These are phyloP conservation scores for Oryza glumipatula DNA, from an alignment of 176 grass and related monocot species.

Conservation along the genomic window DNA sequence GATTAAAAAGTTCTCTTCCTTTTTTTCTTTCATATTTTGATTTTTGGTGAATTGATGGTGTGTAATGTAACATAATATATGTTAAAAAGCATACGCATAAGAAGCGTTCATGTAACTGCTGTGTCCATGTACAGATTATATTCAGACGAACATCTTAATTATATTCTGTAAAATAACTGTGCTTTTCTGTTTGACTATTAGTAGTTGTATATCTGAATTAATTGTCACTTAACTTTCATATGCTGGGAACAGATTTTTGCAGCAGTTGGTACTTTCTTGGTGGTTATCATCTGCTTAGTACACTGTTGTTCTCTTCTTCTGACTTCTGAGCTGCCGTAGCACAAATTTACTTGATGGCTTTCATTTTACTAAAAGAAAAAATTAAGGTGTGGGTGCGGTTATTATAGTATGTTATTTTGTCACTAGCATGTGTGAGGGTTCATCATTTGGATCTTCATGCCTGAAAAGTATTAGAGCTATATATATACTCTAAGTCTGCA, in stretches of 20 bases:
- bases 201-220: not conserved
- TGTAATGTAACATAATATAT: constrained; percentile 28
- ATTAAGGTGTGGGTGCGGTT: not conserved
- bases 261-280: not conserved
- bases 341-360: not conserved
- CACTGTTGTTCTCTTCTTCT: not conserved
- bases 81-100: not conserved
- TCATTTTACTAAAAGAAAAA: no score
- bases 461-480: not conserved
- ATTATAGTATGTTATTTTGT: constrained; percentile 1
- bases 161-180: constrained; percentile 29
- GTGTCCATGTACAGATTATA: not conserved
- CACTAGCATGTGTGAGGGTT: not conserved
- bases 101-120: not conserved
- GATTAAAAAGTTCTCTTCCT: not conserved
- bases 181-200: not conserved
- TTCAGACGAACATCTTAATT: constrained; percentile 17
- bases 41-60: not conserved
- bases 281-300: not conserved
- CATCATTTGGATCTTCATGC: not conserved
- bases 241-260: not conserved
- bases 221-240: no score
- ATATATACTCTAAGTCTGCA: not conserved
- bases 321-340: not conserved
- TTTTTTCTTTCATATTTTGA: not conserved